Base-by-base conservation (phyloP, 1,284 basidiomycete genomes). In the Irpex lacteus region DNA sequence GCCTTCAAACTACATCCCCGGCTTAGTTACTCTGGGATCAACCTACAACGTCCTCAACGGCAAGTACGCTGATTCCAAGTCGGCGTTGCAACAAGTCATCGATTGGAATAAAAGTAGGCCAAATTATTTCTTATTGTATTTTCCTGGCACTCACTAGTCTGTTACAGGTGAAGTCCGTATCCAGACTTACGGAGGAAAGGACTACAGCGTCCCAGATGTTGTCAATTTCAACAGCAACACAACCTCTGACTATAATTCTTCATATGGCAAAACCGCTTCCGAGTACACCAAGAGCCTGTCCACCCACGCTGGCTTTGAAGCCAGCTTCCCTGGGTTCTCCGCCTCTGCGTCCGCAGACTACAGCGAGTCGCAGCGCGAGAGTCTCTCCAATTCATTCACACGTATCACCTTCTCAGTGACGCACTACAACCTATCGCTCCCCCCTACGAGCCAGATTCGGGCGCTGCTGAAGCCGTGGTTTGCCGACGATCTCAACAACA, bases 231-330 rank as follows among this genome's bases (percentile, higher is more conserved):
- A n/a, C 18, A 26, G 21, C 32, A 34, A 56, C 54, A 56, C 54
- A 13, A 56, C 18, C 8, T 56, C 54, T 36, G 54, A 60, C 47
- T 60, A 60, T 53, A 49, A 18, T 5, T 60, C 60, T 3, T 60
- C 38, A 4, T 60, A 47, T 36, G 60, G 60, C 18, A 60, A 60
- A 15, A 53, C 60, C 9, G 15, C 34, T 15, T 9, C 40, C 11
- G 60, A 60, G n/a, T 60, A 60, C 49, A 53, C 60, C 34, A 50
- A 53, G 34, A 50, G 44, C 32, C 60, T 60, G 3, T 60, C 60
- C 40, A 18, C 18, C 21, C 60, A 60, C n/a, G 60, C 60, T 4
- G 60, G 60, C 8, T 36, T 56, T 9, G 54, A 56, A 36, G 54
- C 54, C 15, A 56, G 54, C 54, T 56, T 56, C 26, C 54, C 54